These are phyloP conservation scores for Pseudogymnoascus sp. DNA, from an alignment of 2,329 filamentous ascomycete genomes.

Conservation along the genomic window DNA sequence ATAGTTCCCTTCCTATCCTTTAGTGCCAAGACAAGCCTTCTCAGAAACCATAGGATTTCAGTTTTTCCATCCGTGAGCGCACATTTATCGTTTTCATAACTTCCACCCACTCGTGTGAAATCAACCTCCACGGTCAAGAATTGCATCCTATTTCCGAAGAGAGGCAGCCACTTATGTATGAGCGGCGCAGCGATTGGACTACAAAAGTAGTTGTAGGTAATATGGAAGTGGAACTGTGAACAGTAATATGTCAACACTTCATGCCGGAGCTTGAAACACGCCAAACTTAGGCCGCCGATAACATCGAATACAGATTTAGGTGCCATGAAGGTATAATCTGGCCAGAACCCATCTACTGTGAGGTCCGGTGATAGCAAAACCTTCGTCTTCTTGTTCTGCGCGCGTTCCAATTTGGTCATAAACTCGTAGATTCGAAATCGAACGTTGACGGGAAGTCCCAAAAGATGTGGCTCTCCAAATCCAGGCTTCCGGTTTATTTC, in stretches of 20 bases:
- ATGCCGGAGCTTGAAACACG: slow-evolving; percentile 15
- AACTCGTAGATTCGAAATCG: background rate
- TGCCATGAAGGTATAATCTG: background rate
- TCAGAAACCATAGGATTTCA: background rate
- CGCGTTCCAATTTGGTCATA: background rate
- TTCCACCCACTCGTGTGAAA: slow-evolving; percentile 21
- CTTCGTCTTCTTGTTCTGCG: background rate
- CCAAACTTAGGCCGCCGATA: background rate
- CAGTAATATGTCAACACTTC: slow-evolving; percentile 27
- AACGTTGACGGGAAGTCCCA: background rate
- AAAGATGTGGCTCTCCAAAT: background rate
- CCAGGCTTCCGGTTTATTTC: background rate
- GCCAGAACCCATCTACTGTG: background rate
- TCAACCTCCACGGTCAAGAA: slow-evolving; percentile 26
- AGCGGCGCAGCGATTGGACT: slow-evolving; percentile 21
- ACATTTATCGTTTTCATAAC: background rate
- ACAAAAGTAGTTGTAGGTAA: slow-evolving; percentile 22
- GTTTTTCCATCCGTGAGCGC: background rate
- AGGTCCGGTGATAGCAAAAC: background rate
- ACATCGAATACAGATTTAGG: background rate
- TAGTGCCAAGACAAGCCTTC: background rate
- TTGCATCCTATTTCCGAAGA: slow-evolving; percentile 21
- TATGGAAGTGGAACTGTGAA: slow-evolving; percentile 25
- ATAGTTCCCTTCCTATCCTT: background rate
- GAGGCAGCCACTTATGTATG: slow-evolving; percentile 18